phyloP scores from a whole-genome alignment of 257 asterid genomes.

The Nicotiana tabacum region DNA sequence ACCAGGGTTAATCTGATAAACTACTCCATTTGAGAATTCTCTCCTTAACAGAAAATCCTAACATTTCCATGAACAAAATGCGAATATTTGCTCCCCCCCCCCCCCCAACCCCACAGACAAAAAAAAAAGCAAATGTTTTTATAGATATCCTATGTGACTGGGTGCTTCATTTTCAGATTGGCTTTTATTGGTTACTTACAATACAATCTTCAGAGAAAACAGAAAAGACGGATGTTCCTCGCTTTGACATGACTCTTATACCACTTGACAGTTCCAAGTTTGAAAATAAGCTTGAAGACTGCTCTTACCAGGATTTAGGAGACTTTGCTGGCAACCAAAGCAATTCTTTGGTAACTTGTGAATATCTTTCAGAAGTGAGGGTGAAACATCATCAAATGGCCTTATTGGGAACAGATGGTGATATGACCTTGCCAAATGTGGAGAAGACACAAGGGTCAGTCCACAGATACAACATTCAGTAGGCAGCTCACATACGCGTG shows the following conservation, averaged over 20 bases:
- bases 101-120: too few relatives aligned
- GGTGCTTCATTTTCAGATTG: background rate
- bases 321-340: slow-evolving; percentile 88
- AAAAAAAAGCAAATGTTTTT: background rate
- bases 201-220: background rate
- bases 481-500: slow-evolving; percentile 89
- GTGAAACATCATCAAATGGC: slow-evolving; percentile 76
- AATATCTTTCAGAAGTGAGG: slow-evolving; percentile 36
- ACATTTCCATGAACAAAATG: background rate
- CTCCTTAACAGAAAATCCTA: background rate
- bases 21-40: background rate
- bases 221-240: background rate
- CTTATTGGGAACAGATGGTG: slow-evolving; percentile 95
- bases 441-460: slow-evolving; percentile 92
- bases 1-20: background rate
- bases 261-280: background rate
- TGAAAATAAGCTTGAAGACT: background rate
- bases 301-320: slow-evolving; percentile 63
- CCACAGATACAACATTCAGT: slow-evolving; percentile 89
- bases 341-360: slow-evolving; percentile 46
- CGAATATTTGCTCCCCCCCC: background rate
- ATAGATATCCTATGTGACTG: background rate
- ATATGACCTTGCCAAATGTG: slow-evolving; percentile 95
- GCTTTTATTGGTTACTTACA: background rate
- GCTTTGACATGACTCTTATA: background rate